Base-by-base conservation (phyloP, 805 yeast genomes). In the Candida mattraensis region DNA sequence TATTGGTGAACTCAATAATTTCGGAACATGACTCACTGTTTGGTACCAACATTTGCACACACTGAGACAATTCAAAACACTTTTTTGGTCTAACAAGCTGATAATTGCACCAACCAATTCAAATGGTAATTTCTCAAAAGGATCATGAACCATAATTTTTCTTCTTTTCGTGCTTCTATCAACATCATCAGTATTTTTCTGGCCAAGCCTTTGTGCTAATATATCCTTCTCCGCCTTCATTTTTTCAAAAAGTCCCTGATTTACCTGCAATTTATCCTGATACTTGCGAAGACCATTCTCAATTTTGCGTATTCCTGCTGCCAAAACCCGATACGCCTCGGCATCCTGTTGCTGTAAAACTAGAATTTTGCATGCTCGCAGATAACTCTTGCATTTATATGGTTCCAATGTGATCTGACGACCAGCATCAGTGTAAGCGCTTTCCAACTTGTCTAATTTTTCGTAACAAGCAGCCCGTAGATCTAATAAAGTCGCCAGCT, bases 391-490 rank as follows among this genome's bases (percentile, higher is more conserved):
- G 50, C 75, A 70, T 12, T 70, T 61, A 17, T 66, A 45, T 0
- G 77, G 78, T 22, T 72, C 74, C 3, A 61, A 13, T 10, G 42
- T 40, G 3, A 68, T 48, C 27, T 70, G 44, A 22, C 36, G 44
- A 19, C 56, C 46, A 0, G 70, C 70, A 37, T 72, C 78, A 17
- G 42, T 39, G 18, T 64, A 53, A 0, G 78, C 72, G 7, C 46
- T 42, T 0, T 47, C 50, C 4, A 54, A 31, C 11, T 57, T 49
- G 4, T 53, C 51, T 33, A 72, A 41, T 40, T 70, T 72, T 39
- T 71, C 72, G 48, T 53, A 63, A 2, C 75, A 64, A 2, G 80
- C 80, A 1, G 78, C 74, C 13, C 78, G 48, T 37, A 66, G 70
- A 42, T 75, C 80, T 7, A 56, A 36, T 9, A 58, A 34, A 3